Percentiles rank a stretch among this genome's conserved stretches.
Conservation (phyloP, 805 yeast genomes). For the Yamadazyma takamatsuzukensis region DNA sequence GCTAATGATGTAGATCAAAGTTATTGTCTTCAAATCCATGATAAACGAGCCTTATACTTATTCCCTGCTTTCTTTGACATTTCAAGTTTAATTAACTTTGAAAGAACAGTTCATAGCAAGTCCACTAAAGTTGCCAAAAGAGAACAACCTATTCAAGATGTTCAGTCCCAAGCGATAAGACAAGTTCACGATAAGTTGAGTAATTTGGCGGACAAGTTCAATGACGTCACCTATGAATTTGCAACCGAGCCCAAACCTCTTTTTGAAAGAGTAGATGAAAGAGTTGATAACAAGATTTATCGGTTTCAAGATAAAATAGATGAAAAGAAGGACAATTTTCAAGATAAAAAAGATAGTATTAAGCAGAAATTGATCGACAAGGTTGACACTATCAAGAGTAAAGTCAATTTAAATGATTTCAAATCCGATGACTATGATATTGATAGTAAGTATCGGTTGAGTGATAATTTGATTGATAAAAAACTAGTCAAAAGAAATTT, state of each 20-base stretch:
- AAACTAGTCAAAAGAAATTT: conserved; percentile 6
- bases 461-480: conserved; percentile 2
- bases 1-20: conserved; percentile 17
- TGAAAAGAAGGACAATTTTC: conserved; percentile 9
- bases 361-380: conserved; percentile 3
- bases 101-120: not conserved
- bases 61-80: conserved; percentile 19
- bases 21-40: conserved; percentile 38
- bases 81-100: not conserved
- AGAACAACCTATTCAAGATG: not conserved
- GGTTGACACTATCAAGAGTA: conserved; percentile 4
- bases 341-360: conserved; percentile 9
- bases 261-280: conserved; percentile 17
- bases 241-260: conserved; percentile 18
- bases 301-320: conserved; percentile 12
- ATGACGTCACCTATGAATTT: conserved; percentile 17
- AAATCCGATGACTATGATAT: conserved; percentile 4
- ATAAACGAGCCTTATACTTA: conserved; percentile 21
- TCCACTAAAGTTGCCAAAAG: conserved; percentile 1
- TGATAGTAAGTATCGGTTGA: conserved; percentile 1
- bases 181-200: conserved; percentile 17
- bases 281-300: conserved; percentile 16
- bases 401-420: not conserved
- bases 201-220: conserved; percentile 12
- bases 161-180: conserved; percentile 19